phyloP scores from a whole-genome alignment of 2,329 filamentous ascomycete species.

The Chrysoporthe puriensis region DNA sequence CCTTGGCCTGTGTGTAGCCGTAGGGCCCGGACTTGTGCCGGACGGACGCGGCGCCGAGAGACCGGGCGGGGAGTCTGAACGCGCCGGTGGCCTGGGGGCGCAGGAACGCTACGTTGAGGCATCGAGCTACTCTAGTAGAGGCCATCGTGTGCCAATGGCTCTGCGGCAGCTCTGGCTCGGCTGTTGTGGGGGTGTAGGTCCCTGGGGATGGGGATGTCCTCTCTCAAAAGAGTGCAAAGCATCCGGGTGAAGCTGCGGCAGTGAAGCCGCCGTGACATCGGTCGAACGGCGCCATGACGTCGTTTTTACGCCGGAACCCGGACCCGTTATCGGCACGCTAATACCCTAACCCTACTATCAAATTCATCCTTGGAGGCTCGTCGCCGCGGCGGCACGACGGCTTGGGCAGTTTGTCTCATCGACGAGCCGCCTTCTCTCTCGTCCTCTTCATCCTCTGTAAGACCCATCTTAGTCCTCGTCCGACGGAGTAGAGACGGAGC shows the following conservation, averaged over 20 bases:
- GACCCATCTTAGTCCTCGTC: too few relatives aligned
- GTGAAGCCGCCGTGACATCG: neutral
- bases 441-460: neutral
- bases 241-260: neutral
- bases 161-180: neutral
- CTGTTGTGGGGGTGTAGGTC: neutral
- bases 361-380: neutral
- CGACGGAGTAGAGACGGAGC: too few relatives aligned
- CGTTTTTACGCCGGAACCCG: slow-evolving; percentile 9
- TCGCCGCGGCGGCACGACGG: neutral
- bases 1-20: slow-evolving; percentile 83
- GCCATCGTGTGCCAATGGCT: slow-evolving; percentile 24
- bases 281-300: slow-evolving; percentile 22
- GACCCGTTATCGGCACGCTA: too few relatives aligned
- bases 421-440: neutral
- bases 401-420: neutral
- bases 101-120: slow-evolving; percentile 23
- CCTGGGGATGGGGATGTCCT: neutral
- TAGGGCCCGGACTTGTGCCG: slow-evolving; percentile 66
- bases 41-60: slow-evolving; percentile 35
- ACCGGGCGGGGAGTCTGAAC: slow-evolving; percentile 15
- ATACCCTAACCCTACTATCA: neutral
- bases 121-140: slow-evolving; percentile 24
- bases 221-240: neutral
- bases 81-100: slow-evolving; percentile 16